These are phyloP conservation scores for Casaregolazyma lundiana DNA, from an alignment of 1,139 yeast genomes.

Conservation along the genomic window DNA sequence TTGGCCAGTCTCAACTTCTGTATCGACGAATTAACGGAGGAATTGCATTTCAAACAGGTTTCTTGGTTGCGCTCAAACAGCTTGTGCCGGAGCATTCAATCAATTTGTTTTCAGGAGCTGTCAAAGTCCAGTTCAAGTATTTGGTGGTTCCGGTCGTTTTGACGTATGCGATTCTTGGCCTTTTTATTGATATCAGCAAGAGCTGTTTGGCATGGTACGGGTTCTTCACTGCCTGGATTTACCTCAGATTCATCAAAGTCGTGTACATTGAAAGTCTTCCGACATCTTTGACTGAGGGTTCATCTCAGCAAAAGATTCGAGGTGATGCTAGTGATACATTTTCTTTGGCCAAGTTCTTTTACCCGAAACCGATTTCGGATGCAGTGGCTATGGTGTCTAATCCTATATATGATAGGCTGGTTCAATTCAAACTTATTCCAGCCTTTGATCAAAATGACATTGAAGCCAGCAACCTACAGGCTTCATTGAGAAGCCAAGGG, in stretches of 20 bases:
- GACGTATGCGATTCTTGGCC: slow-evolving; percentile 36
- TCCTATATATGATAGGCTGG: slow-evolving; percentile 47
- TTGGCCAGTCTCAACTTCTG: slow-evolving; percentile 14
- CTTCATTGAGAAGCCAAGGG: slow-evolving; percentile 43
- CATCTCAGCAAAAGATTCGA: slow-evolving; percentile 37
- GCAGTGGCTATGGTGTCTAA: slow-evolving; percentile 52
- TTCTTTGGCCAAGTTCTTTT: slow-evolving; percentile 68
- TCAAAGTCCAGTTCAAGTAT: slow-evolving; percentile 63
- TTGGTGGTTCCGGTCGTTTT: slow-evolving; percentile 60
- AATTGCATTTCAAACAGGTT: slow-evolving; percentile 64
- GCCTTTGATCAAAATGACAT: slow-evolving; percentile 69
- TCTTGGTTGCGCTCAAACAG: slow-evolving; percentile 82
- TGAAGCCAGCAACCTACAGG: slow-evolving; percentile 69
- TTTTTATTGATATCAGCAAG: slow-evolving; percentile 8
- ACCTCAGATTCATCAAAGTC: slow-evolving; percentile 69
- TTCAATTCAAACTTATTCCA: slow-evolving; percentile 51
- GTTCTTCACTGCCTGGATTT: slow-evolving; percentile 66
- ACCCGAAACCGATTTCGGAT: slow-evolving; percentile 54
- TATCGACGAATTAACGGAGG: slow-evolving; percentile 59
- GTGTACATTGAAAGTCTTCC: slow-evolving; percentile 35
- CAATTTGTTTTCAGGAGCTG: slow-evolving; percentile 55
- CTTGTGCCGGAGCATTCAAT: slow-evolving; percentile 84
- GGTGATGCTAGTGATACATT: slow-evolving; percentile 94
- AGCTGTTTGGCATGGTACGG: slow-evolving; percentile 60
- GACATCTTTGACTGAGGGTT: slow-evolving; percentile 17